Evolutionary conservation across 2,329 filamentous ascomycete species (phyloP).

Genomic region (Bipolaris cookei): DNA sequence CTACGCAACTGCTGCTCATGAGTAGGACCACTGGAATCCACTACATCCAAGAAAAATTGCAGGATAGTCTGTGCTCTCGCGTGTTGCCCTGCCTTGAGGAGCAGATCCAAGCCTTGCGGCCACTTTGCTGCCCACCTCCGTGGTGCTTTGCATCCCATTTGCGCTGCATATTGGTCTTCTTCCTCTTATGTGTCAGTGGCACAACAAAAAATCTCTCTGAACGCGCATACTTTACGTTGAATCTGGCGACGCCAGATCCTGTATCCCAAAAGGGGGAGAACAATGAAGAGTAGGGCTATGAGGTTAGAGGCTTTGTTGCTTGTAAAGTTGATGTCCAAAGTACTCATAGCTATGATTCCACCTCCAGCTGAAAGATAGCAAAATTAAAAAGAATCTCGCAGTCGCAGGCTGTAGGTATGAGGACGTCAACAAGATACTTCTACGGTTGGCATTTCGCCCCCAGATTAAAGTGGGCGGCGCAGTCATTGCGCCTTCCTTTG

Average conservation of each 20-base stretch:
- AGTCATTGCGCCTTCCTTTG: background rate
- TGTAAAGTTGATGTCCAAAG: background rate
- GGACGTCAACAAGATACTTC: background rate
- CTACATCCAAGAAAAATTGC: conserved; percentile 39
- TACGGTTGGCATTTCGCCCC: background rate
- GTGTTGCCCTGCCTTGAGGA: conserved; percentile 19
- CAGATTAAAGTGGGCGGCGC: background rate
- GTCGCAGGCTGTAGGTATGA: background rate
- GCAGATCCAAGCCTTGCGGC: conserved; percentile 21
- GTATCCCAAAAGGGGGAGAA: background rate
- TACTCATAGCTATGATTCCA: background rate
- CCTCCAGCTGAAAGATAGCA: background rate
- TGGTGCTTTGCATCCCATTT: conserved; percentile 10
- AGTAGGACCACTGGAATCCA: conserved; percentile 35
- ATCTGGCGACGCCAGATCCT: conserved; percentile 1
- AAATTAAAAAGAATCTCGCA: background rate
- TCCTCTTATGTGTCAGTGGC: background rate
- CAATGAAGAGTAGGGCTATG: background rate
- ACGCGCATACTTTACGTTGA: background rate
- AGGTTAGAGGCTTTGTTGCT: background rate
- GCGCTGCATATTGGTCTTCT: conserved; percentile 6
- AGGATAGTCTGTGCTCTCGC: conserved; percentile 14
- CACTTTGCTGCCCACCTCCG: conserved; percentile 14
- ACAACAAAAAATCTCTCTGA: background rate
- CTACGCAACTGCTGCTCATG: conserved; percentile 17